Conservation (phyloP, 2,329 filamentous ascomycete species). For the Botrytis porri region DNA sequence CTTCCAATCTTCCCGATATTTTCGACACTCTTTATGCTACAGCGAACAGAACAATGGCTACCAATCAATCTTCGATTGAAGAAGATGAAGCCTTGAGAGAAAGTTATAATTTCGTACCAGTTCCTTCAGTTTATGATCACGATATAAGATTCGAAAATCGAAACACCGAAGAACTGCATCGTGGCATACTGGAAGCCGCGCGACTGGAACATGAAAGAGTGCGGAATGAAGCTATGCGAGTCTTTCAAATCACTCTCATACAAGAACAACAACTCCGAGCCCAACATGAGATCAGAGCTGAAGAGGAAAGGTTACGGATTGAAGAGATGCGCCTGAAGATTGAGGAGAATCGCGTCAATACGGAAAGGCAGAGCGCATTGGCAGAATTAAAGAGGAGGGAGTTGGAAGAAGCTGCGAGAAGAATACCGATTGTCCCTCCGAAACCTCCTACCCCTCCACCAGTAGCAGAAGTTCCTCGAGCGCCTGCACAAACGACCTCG, state of each 20-base stretch:
- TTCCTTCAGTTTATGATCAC: conserved; percentile 17
- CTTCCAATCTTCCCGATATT: too few species aligned
- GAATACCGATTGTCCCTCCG: conserved; percentile 28
- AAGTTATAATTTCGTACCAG: conserved; percentile 14
- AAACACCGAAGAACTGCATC: conserved; percentile 30
- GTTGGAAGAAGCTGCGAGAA: conserved; percentile 41
- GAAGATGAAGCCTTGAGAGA: conserved; percentile 15
- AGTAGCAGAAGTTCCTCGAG: conserved; percentile 8
- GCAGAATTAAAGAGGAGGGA: conserved; percentile 50
- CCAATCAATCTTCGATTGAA: conserved; percentile 4
- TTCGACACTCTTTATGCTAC: neutral
- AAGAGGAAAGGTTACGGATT: conserved; percentile 4
- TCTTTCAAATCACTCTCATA: conserved; percentile 48
- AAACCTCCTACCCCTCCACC: conserved; percentile 28
- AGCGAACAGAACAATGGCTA: conserved; percentile 5
- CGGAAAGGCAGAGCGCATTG: conserved; percentile 48
- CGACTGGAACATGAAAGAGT: conserved; percentile 66
- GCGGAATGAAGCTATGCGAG: conserved; percentile 49
- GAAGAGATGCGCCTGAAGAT: neutral
- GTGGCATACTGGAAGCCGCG: conserved; percentile 62
- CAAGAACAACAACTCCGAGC: conserved; percentile 41
- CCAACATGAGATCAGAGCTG: conserved; percentile 18
- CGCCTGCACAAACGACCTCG: neutral
- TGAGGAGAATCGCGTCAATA: conserved; percentile 31
- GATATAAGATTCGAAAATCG: conserved; percentile 23